These are phyloP conservation scores for Globisporangium irregulare DNA, from an alignment of 352 stramenopile genomes.

Conservation along the genomic window DNA sequence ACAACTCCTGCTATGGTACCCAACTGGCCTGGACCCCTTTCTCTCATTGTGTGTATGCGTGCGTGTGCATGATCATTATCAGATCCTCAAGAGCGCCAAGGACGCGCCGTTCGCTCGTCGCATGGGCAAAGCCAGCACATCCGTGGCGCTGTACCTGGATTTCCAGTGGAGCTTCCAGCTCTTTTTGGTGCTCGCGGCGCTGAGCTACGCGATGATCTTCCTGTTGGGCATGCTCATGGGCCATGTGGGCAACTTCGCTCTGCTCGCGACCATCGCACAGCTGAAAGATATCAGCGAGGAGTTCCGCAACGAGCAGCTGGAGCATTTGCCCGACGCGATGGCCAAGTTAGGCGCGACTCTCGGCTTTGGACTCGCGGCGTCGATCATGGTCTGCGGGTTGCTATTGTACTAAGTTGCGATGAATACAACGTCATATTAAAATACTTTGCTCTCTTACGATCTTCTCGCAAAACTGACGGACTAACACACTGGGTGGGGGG, in stretches of 20 bases:
- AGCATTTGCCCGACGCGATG: constrained; percentile 53
- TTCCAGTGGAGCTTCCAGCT: constrained; percentile 60
- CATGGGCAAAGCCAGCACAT: constrained; percentile 41
- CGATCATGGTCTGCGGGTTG: constrained; percentile 49
- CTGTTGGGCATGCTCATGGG: constrained; percentile 47
- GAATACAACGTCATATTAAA: background rate
- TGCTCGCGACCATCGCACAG: constrained; percentile 50
- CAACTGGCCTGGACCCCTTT: background rate
- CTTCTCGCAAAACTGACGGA: constrained; percentile 3
- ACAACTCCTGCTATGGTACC: background rate
- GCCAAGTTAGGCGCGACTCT: constrained; percentile 41
- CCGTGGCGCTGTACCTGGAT: constrained; percentile 51
- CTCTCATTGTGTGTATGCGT: background rate
- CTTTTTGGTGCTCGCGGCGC: constrained; percentile 60
- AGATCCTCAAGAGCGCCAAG: constrained; percentile 66
- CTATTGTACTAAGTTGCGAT: constrained; percentile 15
- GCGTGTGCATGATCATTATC: background rate
- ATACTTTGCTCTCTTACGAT: background rate
- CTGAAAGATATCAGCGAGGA: constrained; percentile 70
- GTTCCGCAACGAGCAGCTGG: constrained; percentile 65
- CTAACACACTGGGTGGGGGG: background rate
- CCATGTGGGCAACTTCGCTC: constrained; percentile 65
- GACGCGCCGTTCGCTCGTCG: constrained; percentile 70
- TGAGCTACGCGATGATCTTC: constrained; percentile 52
- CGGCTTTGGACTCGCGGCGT: constrained; percentile 45